Evolutionary conservation across 129 eudicot genomes (phyloP).

Genomic region (Silybum marianum): DNA sequence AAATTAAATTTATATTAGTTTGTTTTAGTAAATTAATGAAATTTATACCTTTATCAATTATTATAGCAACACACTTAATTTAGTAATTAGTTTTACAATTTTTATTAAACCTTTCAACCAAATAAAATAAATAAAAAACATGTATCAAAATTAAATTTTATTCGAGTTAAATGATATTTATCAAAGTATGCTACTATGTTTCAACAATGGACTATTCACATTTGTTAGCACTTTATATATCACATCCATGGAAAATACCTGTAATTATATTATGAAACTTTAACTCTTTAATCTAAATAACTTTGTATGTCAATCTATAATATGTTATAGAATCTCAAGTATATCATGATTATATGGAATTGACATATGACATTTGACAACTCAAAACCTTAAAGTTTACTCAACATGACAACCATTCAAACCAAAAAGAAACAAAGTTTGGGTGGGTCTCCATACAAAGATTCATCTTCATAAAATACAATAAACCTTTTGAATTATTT

Average conservation of each 20-base stretch:
- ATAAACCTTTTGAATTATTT: slow-evolving; percentile 3
- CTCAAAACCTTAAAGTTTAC: slow-evolving; percentile 41
- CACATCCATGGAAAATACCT: too few relatives aligned
- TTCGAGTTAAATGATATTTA: too few relatives aligned
- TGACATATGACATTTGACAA: slow-evolving; percentile 44
- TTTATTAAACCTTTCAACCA: too few relatives aligned
- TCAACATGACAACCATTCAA: slow-evolving; percentile 45
- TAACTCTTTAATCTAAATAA: too few relatives aligned
- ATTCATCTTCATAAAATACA: slow-evolving; percentile 1
- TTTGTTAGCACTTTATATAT: too few relatives aligned
- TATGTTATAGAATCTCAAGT: slow-evolving; percentile 8
- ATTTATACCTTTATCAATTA: too few relatives aligned
- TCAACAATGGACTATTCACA: not conserved
- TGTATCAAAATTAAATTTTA: too few relatives aligned
- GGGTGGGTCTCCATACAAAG: slow-evolving; percentile 28
- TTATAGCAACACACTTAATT: too few relatives aligned
- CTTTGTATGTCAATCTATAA: not conserved
- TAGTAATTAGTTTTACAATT: not conserved
- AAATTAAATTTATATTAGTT: too few relatives aligned
- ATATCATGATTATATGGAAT: slow-evolving; percentile 14
- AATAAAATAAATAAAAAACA: too few relatives aligned
- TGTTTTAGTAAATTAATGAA: too few relatives aligned
- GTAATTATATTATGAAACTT: too few relatives aligned
- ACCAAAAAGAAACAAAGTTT: slow-evolving; percentile 31
- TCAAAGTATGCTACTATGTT: not conserved